Conservation (phyloP, 768 basidiomycete genomes). For the Lentinula sp. region DNA sequence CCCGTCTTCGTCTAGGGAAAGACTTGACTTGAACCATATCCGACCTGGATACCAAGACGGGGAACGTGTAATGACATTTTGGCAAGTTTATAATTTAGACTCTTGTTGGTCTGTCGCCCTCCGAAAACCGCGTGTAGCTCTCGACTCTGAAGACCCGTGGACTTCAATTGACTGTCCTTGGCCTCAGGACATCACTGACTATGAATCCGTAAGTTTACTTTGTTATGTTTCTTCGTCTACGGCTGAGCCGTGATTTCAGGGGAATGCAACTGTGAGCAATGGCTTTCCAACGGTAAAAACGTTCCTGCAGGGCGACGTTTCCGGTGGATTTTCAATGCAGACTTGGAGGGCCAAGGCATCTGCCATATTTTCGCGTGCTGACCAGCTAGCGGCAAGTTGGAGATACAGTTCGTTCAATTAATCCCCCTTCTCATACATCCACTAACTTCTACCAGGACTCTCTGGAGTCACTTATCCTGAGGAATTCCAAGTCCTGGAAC, state of each 20-base stretch:
- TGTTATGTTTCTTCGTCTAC: constrained; percentile 5
- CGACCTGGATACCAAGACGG: constrained; percentile 58
- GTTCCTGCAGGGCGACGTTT: constrained; percentile 57
- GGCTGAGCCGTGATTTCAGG: constrained; percentile 32
- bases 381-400: constrained; percentile 55
- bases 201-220: constrained; percentile 53
- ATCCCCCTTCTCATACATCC: constrained; percentile 5
- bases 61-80: constrained; percentile 71
- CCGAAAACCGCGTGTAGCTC: constrained; percentile 59
- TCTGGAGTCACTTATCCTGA: constrained; percentile 44
- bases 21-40: constrained; percentile 49
- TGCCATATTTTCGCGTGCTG: constrained; percentile 66
- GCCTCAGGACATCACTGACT: constrained; percentile 70
- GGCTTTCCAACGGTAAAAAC: constrained; percentile 54
- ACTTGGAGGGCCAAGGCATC: constrained; percentile 73
- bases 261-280: constrained; percentile 44
- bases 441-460: constrained; percentile 23
- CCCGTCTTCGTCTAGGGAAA: constrained; percentile 25
- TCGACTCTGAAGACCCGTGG: constrained; percentile 53
- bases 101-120: constrained; percentile 76
- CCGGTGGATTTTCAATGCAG: constrained; percentile 54
- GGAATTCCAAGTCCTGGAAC: constrained; percentile 57
- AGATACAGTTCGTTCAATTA: constrained; percentile 39
- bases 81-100: constrained; percentile 80
- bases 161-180: constrained; percentile 68